A percentile compares a stretch with the other conserved stretches of the same genome.
These are phyloP conservation scores for Diaporthe australafricana DNA, from an alignment of 2,329 filamentous ascomycete genomes.

Conservation along the genomic window DNA sequence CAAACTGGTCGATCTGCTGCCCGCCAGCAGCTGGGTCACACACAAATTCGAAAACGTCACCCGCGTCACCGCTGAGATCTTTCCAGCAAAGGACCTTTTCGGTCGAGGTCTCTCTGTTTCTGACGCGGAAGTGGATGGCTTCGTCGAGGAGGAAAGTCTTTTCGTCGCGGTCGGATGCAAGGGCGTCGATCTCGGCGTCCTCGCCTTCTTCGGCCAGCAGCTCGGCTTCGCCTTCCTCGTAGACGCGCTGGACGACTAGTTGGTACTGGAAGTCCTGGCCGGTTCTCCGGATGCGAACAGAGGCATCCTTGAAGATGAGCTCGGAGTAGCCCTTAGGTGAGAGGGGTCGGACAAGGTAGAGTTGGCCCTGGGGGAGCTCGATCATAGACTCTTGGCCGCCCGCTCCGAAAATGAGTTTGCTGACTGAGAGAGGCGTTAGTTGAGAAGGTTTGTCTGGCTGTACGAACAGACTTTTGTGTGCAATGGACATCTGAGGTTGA, in stretches of 20 bases:
- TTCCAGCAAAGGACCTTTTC: constrained; percentile 94
- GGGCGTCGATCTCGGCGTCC: constrained; percentile 80
- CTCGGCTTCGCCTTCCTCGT: constrained; percentile 97
- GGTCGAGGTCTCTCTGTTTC: constrained; percentile 77
- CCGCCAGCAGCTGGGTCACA: constrained; percentile 81
- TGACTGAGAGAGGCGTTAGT: constrained; percentile 65
- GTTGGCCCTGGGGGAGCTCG: constrained; percentile 93
- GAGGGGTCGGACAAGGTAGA: constrained; percentile 94
- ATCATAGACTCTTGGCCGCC: constrained; percentile 91
- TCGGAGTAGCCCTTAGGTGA: constrained; percentile 98
- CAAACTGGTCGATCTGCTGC: constrained; percentile 82
- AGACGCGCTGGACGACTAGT: constrained; percentile 93
- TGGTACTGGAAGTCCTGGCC: constrained; percentile 98
- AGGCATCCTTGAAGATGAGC: constrained; percentile 98
- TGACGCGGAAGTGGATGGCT: constrained; percentile 85
- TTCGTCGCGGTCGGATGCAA: constrained; percentile 89
- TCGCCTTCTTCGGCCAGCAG: constrained; percentile 88
- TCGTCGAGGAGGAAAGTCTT: constrained; percentile 98
- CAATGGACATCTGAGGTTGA: not conserved
- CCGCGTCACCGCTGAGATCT: constrained; percentile 91
- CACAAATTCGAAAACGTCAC: constrained; percentile 98
- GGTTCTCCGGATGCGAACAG: constrained; percentile 90
- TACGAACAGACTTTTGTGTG: constrained; percentile 2
- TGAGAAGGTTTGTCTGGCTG: not conserved
- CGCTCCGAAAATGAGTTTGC: constrained; percentile 91